Evolutionary conservation across 2,329 filamentous ascomycete species (phyloP).

Genomic region (Arachnomyces sp.): DNA sequence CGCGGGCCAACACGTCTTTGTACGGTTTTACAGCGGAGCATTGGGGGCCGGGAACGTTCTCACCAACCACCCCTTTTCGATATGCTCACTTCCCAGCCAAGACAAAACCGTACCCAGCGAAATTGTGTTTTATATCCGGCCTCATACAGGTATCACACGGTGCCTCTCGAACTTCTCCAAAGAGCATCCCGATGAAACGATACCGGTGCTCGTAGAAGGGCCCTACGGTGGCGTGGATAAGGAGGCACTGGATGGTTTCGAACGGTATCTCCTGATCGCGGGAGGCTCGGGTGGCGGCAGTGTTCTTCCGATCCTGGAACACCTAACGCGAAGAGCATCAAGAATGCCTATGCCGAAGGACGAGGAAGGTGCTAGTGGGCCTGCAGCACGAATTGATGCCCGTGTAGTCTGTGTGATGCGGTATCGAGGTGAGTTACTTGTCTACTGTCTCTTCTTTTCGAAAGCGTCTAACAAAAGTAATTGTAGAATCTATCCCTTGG

Average conservation of each 20-base stretch:
- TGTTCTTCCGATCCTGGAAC: conserved; percentile 41
- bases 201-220: conserved; percentile 49
- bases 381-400: conserved; percentile 2
- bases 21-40: conserved; percentile 38
- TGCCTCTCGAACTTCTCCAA: conserved; percentile 36
- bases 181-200: conserved; percentile 27
- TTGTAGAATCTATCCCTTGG: conserved; percentile 2
- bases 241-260: conserved; percentile 31
- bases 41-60: conserved; percentile 38
- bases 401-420: conserved; percentile 14
- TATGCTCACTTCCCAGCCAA: conserved; percentile 41
- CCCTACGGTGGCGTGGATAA: conserved; percentile 49
- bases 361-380: conserved; percentile 3
- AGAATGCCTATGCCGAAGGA: conserved; percentile 4
- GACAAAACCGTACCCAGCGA: conserved; percentile 21
- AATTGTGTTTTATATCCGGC: conserved; percentile 49
- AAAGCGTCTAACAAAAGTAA: too few species aligned
- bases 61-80: conserved; percentile 49
- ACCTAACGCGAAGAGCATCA: conserved; percentile 14
- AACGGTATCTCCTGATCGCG: conserved; percentile 43
- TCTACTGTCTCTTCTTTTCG: background rate
- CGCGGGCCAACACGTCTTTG: conserved; percentile 49
- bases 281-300: conserved; percentile 53
- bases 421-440: background rate
- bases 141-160: conserved; percentile 44